Base-by-base conservation (phyloP, 257 asterid species). In the Paraleonurus japonicus region DNA sequence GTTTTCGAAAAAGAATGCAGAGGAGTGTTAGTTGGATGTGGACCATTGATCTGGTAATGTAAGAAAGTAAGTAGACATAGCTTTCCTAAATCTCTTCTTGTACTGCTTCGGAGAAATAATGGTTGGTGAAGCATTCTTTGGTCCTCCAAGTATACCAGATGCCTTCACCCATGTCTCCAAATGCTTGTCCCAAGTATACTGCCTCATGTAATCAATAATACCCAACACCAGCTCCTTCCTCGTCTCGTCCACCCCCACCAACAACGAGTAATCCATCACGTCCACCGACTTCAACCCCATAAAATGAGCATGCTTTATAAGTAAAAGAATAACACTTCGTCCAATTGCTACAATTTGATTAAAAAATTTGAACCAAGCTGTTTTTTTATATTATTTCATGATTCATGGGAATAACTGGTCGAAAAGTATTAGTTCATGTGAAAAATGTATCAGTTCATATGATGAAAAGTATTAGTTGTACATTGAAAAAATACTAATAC, bases 91-190 rank as follows among this genome's bases (percentile, higher is more conserved):
- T 61, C 96, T 84, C 74, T 81, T 90, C 90, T 90, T 90, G 86
- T 90, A 90, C 48, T 88, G 89, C 68, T 79, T 85, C 0, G 97
- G 97, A 23, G 92, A 88, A 68, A 90, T 35, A 15, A 88, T 77
- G 2, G 97, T 90, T 32, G 93, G 97, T 6, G 88, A 79, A 24
- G 85, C 87, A 43, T 85, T 84, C 69, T 68, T 90, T 10, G 85
- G 92, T 32, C 97, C 91, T 15, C 95, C 93, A 23, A 88, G 87
- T 30, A 90, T 87, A 22, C 97, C 97, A 10, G 93, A 82, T 1
- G 93, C 85, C 80, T 88, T 88, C 15, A 87, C 94, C 92, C 93
- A 86, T n/a, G 92, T 88, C 83, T 88, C 93, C 82, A 90, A 68
- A 33, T 88, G 95, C 82, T 90, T 87, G 87, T 26, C 64, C 64